These are phyloP conservation scores for Eimeria maxima DNA, from an alignment of 169 alveolate species.

Conservation along the genomic window DNA sequence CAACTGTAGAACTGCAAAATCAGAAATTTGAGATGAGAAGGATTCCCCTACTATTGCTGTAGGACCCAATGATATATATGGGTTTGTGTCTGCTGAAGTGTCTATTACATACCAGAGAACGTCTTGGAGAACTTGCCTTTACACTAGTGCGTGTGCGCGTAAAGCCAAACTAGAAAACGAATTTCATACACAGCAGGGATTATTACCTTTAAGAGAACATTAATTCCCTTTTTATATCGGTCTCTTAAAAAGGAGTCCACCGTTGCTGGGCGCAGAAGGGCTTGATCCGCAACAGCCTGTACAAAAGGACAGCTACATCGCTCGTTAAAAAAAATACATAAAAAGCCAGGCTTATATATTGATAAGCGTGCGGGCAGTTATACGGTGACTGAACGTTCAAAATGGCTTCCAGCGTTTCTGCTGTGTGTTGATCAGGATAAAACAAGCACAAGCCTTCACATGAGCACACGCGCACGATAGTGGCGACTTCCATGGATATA, in stretches of 20 bases:
- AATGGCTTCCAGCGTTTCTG: too few relatives aligned
- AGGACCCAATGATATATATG: too few relatives aligned
- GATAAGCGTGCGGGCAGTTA: neutral
- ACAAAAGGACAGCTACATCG: neutral
- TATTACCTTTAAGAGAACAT: constrained; percentile 45
- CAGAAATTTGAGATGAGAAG: too few relatives aligned
- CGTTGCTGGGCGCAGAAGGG: constrained; percentile 30
- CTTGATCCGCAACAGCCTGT: constrained; percentile 77
- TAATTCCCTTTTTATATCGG: constrained; percentile 53
- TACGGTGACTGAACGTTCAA: too few relatives aligned
- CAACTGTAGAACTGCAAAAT: too few relatives aligned
- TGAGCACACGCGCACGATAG: too few relatives aligned
- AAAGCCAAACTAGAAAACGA: neutral
- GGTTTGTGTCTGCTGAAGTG: too few relatives aligned
- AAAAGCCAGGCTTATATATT: neutral
- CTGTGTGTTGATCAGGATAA: too few relatives aligned
- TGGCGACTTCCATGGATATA: too few relatives aligned
- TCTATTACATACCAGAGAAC: neutral
- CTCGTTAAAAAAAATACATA: too few relatives aligned
- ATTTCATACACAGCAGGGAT: neutral
- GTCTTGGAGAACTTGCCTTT: neutral
- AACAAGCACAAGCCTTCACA: too few relatives aligned
- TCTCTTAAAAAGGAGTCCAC: constrained; percentile 63
- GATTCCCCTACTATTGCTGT: too few relatives aligned
- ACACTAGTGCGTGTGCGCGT: neutral